Conservation (phyloP, 1,284 basidiomycete species). For the Neolentinus lepideus region DNA sequence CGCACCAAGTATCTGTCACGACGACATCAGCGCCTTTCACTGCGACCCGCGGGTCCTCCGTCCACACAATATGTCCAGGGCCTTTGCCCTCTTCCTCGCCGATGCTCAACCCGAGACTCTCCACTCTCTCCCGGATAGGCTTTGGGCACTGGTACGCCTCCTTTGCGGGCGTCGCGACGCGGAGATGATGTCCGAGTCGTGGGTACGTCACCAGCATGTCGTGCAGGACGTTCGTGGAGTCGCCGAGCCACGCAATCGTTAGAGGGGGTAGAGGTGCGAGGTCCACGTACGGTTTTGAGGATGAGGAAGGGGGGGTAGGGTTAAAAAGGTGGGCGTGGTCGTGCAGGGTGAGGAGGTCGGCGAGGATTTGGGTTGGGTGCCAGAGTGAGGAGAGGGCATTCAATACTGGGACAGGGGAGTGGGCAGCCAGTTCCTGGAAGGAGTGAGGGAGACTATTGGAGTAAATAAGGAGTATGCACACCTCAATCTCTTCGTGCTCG, state of each 20-base stretch:
- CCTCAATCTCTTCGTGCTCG: conserved; percentile 89
- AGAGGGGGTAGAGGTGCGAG: conserved; percentile 52
- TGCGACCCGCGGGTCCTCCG: conserved; percentile 77
- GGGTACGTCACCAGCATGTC: conserved; percentile 97
- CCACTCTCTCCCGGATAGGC: conserved; percentile 75
- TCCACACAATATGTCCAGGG: conserved; percentile 53
- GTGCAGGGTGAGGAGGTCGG: conserved; percentile 87
- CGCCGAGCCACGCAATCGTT: conserved; percentile 91
- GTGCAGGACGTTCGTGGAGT: conserved; percentile 94
- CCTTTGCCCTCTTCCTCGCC: conserved; percentile 13
- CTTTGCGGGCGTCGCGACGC: conserved; percentile 72
- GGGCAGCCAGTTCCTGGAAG: conserved; percentile 73
- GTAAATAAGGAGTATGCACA: conserved; percentile 24
- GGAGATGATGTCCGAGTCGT: conserved; percentile 82
- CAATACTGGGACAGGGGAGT: conserved; percentile 90
- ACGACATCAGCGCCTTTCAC: conserved; percentile 89
- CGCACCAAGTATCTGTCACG: conserved; percentile 92
- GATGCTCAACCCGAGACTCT: conserved; percentile 62
- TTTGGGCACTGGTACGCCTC: conserved; percentile 69
- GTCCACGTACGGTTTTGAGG: background rate
- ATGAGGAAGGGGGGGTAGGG: background rate
- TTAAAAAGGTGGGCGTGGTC: conserved; percentile 61
- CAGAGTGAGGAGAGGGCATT: conserved; percentile 95
- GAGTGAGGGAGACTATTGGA: background rate
- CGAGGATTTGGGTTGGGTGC: conserved; percentile 95